Base-by-base conservation (phyloP, 2,329 filamentous ascomycete species). In the Fusarium mangiferae region DNA sequence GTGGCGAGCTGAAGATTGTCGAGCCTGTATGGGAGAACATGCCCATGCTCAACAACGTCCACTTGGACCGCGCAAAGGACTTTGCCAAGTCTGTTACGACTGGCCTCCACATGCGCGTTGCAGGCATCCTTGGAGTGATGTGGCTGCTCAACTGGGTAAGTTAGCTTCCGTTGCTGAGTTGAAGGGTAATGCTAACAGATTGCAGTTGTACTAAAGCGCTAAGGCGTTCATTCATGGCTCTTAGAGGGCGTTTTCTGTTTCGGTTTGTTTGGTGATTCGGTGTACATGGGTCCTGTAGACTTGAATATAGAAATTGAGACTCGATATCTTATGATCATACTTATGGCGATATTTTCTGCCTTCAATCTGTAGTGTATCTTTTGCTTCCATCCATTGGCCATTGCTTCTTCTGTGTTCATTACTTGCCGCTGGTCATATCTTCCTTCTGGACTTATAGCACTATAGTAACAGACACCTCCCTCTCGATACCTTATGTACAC, bases 121-220 rank as follows among this genome's bases (percentile, higher is more conserved):
- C 48, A 49, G 51, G 44, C 33, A 66, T 78, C 33, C 46, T 76
- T 36, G 69, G 62, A 45, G 41, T 70, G 11, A 77, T 78, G 75
- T 74, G 72, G 75, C 39, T 78, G n/a, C 72, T 78, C 6, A 78
- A 78, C 66, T 76, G 66, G 72, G 76, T 78, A 58, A 67, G 74
- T 67, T 51, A 5, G 45, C 20, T 8, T 3, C 5, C 3, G 5
- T 5, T 9, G 4, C 15, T 41, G 2, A 13, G 13, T 18, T 10
- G 2, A 2, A 4, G 0, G 1, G 3, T 1, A 6, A 22, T 5
- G n/a, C 75, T 77, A 68, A 77, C 65, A 20, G 10, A 2, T 15
- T 4, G 10, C 20, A 78, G 76, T 28, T 77, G 51, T 77, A 72
- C 14, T 77, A 56, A 68, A 54, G 11, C 12, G 20, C 22, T n/a